Evolutionary conservation across 2,329 filamentous ascomycete species (phyloP).

Genomic region (Phyllosticta ampelicida): DNA sequence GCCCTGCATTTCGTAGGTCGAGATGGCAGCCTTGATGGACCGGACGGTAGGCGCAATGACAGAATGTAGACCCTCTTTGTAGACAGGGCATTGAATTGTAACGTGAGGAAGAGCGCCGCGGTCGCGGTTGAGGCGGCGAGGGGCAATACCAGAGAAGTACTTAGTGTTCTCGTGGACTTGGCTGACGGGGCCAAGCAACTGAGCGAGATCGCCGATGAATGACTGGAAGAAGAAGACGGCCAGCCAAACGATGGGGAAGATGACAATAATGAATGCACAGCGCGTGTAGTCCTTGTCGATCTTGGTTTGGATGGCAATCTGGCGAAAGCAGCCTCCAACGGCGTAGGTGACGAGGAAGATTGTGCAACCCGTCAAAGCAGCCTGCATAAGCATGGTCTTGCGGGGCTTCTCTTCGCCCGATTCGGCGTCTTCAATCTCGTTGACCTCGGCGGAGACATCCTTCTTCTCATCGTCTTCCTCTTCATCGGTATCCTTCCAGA

Average conservation of each 20-base stretch:
- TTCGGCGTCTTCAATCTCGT: slow-evolving; percentile 30
- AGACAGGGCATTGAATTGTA: slow-evolving; percentile 42
- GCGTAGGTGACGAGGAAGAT: slow-evolving; percentile 38
- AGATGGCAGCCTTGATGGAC: slow-evolving; percentile 68
- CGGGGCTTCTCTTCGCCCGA: slow-evolving; percentile 35
- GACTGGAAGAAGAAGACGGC: slow-evolving; percentile 43
- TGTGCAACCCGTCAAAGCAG: slow-evolving; percentile 43
- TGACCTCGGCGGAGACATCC: slow-evolving; percentile 24
- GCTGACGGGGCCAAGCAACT: slow-evolving; percentile 34
- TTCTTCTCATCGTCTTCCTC: slow-evolving; percentile 35
- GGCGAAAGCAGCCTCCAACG: slow-evolving; percentile 46
- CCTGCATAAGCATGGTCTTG: slow-evolving; percentile 44
- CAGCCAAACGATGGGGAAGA: slow-evolving; percentile 49
- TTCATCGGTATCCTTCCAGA: slow-evolving; percentile 40
- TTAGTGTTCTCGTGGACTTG: slow-evolving; percentile 36
- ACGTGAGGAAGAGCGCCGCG: slow-evolving; percentile 34
- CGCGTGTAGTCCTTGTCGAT: slow-evolving; percentile 45
- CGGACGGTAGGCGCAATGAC: slow-evolving; percentile 67
- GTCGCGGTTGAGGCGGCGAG: slow-evolving; percentile 28
- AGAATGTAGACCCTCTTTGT: slow-evolving; percentile 30
- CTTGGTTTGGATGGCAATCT: slow-evolving; percentile 43
- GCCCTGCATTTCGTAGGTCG: slow-evolving; percentile 65
- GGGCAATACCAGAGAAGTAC: slow-evolving; percentile 34
- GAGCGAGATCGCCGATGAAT: slow-evolving; percentile 29
- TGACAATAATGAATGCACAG: slow-evolving; percentile 41